Evolutionary conservation across 805 yeast species (phyloP), one percentile per base, ranked within the genome.

Genomic region (Metschnikowia borealis): DNA sequence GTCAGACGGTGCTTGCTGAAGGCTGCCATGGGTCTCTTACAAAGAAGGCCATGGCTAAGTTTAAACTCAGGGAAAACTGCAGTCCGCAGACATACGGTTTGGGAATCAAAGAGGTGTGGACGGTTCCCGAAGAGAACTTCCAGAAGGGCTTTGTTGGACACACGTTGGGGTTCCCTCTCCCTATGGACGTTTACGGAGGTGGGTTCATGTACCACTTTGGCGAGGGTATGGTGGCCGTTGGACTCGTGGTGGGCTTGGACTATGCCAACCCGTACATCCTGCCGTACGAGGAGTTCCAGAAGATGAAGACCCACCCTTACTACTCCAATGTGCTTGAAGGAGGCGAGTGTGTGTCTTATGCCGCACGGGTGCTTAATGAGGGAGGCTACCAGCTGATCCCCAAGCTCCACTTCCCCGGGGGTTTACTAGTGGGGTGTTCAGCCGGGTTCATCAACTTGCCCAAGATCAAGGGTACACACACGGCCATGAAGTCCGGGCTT

Each of bases 371-470:
- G 0, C 79, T 94, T 59, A 94, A 92, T 67, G 99, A 94, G 71
- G 99, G 99, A 54, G 99, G 99, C 0, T 78, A 76, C 58, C 99
- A 94, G 73, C 84, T 96, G 36, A 87, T 94, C 47, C 99, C 99
- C 21, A 81, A 84, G 63, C 75, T 94, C 49, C 74, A 84, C 57
- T 94, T 94, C 79, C 98, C 98, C 2, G 99, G 99, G 46, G 99
- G 99, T 47, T 85, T 90, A 7, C 71, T 94, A 29, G 92, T 94
- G 37, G 99, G 99, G 32, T 94, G 96, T 50, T 75, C 95, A 50
- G 99, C 99, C 3, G 99, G 99, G 1, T 92, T 94, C 67, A 80
- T 94, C 82, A 94, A 94, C 65, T 98, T 94, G 40, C 97, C 99
- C 47, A 94, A 92, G 68, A 88, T 94, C 62, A 94, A 94, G 71